Conservation (phyloP, 345 rosid genomes). For the Erysimum cheiranthoides region DNA sequence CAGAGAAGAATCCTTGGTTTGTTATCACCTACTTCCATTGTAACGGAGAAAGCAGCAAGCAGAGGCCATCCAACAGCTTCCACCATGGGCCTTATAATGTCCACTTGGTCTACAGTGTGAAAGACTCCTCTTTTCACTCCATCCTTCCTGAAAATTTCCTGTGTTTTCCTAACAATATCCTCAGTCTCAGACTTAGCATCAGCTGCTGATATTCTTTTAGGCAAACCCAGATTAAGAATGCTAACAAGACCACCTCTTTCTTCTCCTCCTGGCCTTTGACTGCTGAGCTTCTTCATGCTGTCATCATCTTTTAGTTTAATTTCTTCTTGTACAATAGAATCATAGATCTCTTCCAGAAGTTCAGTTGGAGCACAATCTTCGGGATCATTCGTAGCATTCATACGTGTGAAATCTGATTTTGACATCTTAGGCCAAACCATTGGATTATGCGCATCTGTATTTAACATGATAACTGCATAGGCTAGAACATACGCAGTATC, state of each 20-base stretch:
- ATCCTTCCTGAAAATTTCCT: constrained; percentile 86
- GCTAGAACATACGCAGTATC: constrained; percentile 99
- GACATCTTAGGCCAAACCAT: constrained; percentile 99
- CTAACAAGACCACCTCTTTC: constrained; percentile 88
- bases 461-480: constrained; percentile 97
- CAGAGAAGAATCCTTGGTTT: constrained; percentile 87
- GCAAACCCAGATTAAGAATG: constrained; percentile 88
- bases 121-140: constrained; percentile 91
- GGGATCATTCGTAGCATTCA: constrained; percentile 79
- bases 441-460: constrained; percentile 96
- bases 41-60: constrained; percentile 96
- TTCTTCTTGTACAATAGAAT: constrained; percentile 94
- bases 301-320: constrained; percentile 90
- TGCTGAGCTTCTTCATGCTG: constrained; percentile 60
- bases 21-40: constrained; percentile 98
- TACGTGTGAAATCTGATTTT: constrained; percentile 85
- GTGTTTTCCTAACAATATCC: constrained; percentile 88
- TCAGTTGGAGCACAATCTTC: constrained; percentile 85
- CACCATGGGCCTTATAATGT: constrained; percentile 93
- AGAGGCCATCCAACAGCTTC: constrained; percentile 99
- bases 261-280: constrained; percentile 82
- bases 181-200: constrained; percentile 89
- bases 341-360: constrained; percentile 89
- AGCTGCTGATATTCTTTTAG: constrained; percentile 66
- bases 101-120: constrained; percentile 74